phyloP scores from a whole-genome alignment of 2,329 filamentous ascomycete genomes.

The Trichoderma afroharzianum region DNA sequence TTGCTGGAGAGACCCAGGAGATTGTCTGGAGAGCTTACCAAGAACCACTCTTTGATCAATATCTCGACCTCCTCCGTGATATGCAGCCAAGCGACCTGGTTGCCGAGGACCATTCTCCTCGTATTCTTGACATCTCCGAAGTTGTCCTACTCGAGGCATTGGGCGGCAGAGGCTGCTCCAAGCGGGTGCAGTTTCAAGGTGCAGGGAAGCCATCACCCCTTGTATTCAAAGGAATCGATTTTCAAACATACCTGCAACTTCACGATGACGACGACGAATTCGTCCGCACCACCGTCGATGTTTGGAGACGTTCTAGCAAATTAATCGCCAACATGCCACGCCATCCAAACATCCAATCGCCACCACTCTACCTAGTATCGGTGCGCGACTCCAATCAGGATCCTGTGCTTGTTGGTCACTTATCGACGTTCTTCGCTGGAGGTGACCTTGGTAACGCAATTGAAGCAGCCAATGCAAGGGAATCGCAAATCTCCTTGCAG shows the following conservation, averaged over 20 bases:
- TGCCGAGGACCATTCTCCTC: neutral
- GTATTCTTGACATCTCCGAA: neutral
- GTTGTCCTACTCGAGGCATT: neutral
- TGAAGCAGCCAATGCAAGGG: neutral
- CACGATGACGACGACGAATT: neutral
- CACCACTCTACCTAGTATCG: neutral
- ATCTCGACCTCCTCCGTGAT: neutral
- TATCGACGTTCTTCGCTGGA: neutral
- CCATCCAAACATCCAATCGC: neutral
- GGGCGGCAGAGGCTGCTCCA: neutral
- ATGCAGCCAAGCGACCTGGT: neutral
- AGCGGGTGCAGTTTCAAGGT: neutral
- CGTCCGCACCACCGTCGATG: neutral
- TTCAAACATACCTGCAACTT: neutral
- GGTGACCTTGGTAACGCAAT: neutral
- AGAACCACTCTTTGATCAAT: neutral
- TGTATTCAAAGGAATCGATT: neutral
- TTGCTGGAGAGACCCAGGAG: neutral
- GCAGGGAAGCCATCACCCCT: neutral
- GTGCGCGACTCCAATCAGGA: neutral
- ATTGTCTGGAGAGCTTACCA: neutral
- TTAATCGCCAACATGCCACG: neutral
- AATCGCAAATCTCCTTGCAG: neutral
- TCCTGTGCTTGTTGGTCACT: neutral
- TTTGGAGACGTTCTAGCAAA: neutral